Percentiles rank a stretch among this genome's conserved stretches.
phyloP scores from a whole-genome alignment of 495 filamentous ascomycete genomes.

The Astrothelium subdiscretum region DNA sequence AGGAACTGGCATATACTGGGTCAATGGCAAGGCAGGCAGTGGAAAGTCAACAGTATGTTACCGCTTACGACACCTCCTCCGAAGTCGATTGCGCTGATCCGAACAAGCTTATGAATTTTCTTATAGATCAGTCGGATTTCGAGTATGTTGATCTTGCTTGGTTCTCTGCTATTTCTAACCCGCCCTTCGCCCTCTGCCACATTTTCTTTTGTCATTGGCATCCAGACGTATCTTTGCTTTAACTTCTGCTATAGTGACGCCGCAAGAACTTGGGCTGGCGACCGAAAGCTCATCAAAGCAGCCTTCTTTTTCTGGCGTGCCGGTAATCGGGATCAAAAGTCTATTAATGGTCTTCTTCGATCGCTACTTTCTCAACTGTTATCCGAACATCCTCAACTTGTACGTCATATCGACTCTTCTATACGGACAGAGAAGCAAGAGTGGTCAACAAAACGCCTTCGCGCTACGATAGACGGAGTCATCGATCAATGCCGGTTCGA shows the following conservation, averaged over 20 bases:
- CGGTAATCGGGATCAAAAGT: neutral
- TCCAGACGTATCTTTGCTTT: neutral
- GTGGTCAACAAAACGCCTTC: neutral
- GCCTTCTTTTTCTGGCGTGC: neutral
- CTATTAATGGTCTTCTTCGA: neutral
- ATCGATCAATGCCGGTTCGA: neutral
- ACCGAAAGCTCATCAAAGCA: neutral
- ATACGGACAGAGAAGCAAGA: neutral
- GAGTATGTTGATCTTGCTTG: neutral
- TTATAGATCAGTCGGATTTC: neutral
- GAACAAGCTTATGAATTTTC: neutral
- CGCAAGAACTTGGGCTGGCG: neutral
- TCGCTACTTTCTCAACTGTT: neutral
- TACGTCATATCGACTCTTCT: neutral
- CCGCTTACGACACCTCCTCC: neutral
- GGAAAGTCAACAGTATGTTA: neutral
- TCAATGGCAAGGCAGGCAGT: neutral
- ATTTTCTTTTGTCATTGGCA: neutral
- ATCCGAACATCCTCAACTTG: neutral
- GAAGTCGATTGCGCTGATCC: neutral
- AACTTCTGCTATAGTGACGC: neutral
- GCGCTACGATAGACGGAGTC: neutral
- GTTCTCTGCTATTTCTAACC: too few species aligned
- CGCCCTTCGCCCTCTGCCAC: too few species aligned
- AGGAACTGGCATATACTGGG: neutral